A percentile compares a stretch with the other conserved stretches of the same genome.
These are phyloP conservation scores for Xylariaceae sp. DNA, from an alignment of 2,329 filamentous ascomycete genomes.

Conservation along the genomic window DNA sequence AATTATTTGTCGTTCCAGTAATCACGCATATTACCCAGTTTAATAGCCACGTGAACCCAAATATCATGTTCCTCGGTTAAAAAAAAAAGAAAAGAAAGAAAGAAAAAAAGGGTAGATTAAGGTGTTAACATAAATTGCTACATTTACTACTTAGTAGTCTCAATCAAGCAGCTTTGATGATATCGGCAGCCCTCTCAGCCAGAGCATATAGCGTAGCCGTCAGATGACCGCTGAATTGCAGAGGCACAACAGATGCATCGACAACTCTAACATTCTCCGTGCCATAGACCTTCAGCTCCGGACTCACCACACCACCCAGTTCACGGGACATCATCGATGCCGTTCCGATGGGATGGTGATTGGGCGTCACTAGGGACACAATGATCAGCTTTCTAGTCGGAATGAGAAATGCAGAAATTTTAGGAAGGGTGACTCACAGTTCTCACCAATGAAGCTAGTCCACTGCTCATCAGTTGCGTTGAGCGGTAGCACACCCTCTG, in stretches of 20 bases:
- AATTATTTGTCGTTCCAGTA: too few species aligned
- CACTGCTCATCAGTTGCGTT: conserved; percentile 42
- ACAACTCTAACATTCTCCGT: conserved; percentile 55
- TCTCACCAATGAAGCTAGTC: conserved; percentile 30
- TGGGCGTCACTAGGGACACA: conserved; percentile 33
- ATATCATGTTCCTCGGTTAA: too few species aligned
- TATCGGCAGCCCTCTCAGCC: conserved; percentile 51
- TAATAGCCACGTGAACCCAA: too few species aligned
- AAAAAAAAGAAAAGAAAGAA: too few species aligned
- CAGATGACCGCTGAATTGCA: conserved; percentile 55
- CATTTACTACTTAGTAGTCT: background rate
- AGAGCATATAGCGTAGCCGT: conserved; percentile 60
- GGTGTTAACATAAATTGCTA: too few species aligned
- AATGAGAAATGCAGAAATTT: background rate
- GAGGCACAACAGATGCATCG: conserved; percentile 55
- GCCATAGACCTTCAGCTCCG: conserved; percentile 55
- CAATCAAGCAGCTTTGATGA: conserved; percentile 35
- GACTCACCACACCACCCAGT: conserved; percentile 56
- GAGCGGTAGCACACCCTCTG: conserved; percentile 32
- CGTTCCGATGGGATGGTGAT: conserved; percentile 55
- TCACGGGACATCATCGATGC: conserved; percentile 57
- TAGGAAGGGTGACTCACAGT: conserved; percentile 5
- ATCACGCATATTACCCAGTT: too few species aligned
- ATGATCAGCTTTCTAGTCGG: background rate
- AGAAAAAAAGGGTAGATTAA: too few species aligned